Conservation (phyloP, 352 stramenopile genomes). For the Pythium diclinum region DNA sequence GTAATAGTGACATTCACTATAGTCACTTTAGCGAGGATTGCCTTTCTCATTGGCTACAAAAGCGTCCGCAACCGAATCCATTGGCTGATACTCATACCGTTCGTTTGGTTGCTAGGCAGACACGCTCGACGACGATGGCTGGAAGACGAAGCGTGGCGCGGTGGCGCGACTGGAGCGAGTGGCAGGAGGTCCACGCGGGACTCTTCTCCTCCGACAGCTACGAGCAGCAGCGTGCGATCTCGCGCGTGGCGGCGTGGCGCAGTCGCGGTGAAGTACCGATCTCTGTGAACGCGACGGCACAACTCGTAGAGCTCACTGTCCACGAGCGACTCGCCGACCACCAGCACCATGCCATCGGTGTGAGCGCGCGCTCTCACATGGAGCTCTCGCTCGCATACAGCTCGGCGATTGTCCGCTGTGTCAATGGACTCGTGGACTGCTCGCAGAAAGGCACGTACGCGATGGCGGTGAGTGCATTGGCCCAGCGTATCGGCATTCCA, state of each 20-base stretch:
- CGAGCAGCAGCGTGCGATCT: slow-evolving; percentile 50
- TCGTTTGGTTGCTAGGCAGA: not conserved
- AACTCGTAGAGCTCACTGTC: slow-evolving; percentile 72
- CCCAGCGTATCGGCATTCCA: slow-evolving; percentile 88
- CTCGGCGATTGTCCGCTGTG: slow-evolving; percentile 65
- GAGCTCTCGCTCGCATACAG: slow-evolving; percentile 74
- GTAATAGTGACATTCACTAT: not conserved
- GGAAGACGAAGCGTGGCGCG: slow-evolving; percentile 43
- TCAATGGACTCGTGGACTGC: slow-evolving; percentile 80
- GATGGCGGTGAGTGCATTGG: slow-evolving; percentile 69
- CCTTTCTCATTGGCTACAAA: slow-evolving; percentile 18
- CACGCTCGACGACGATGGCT: slow-evolving; percentile 32
- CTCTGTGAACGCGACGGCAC: slow-evolving; percentile 69
- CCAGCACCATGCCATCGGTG: slow-evolving; percentile 62
- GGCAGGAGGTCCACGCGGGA: slow-evolving; percentile 56
- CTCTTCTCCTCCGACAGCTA: slow-evolving; percentile 57
- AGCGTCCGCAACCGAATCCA: not conserved
- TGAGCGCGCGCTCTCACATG: slow-evolving; percentile 73
- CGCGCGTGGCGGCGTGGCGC: slow-evolving; percentile 63
- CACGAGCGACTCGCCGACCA: slow-evolving; percentile 68
- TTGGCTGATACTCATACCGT: slow-evolving; percentile 14
- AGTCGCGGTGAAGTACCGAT: slow-evolving; percentile 71
- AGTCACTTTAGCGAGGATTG: slow-evolving; percentile 5
- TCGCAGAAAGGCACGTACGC: slow-evolving; percentile 80
- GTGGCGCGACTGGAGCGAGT: slow-evolving; percentile 76